phyloP scores from a whole-genome alignment of 345 rosid genomes.

The Hibiscus trionum region DNA sequence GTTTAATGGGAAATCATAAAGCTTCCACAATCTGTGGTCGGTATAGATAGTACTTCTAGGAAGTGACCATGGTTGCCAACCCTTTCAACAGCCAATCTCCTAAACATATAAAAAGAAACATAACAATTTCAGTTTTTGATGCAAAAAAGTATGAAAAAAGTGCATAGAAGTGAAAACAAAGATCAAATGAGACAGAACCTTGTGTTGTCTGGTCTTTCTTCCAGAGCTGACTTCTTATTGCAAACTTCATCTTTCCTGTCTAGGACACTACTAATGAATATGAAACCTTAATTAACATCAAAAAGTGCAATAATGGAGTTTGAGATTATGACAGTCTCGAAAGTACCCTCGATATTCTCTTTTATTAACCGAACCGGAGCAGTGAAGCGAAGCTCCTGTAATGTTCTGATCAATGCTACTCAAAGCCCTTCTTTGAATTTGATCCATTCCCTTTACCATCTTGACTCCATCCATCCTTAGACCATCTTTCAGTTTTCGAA shows the following conservation, averaged over 20 bases:
- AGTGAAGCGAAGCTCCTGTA: background rate
- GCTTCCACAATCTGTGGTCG: background rate
- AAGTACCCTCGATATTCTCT: background rate
- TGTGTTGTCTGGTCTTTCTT: background rate
- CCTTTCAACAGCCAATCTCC: background rate
- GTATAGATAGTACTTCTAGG: background rate
- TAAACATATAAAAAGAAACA: background rate
- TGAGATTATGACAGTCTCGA: background rate
- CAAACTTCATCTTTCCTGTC: background rate
- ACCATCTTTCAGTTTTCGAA: background rate
- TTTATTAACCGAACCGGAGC: background rate
- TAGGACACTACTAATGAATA: background rate
- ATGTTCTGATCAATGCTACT: slow-evolving; percentile 5
- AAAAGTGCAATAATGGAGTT: background rate
- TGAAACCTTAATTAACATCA: background rate
- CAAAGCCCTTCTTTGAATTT: background rate
- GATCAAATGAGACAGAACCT: background rate
- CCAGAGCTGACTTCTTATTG: background rate
- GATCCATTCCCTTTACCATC: background rate
- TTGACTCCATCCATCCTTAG: background rate
- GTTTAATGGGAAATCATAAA: background rate
- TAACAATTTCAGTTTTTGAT: background rate
- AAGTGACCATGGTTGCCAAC: background rate
- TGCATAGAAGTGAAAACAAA: background rate
- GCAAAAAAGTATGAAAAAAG: background rate